These are phyloP conservation scores for Trichoderma pleuroti DNA, from an alignment of 2,329 filamentous ascomycete genomes.

Conservation along the genomic window DNA sequence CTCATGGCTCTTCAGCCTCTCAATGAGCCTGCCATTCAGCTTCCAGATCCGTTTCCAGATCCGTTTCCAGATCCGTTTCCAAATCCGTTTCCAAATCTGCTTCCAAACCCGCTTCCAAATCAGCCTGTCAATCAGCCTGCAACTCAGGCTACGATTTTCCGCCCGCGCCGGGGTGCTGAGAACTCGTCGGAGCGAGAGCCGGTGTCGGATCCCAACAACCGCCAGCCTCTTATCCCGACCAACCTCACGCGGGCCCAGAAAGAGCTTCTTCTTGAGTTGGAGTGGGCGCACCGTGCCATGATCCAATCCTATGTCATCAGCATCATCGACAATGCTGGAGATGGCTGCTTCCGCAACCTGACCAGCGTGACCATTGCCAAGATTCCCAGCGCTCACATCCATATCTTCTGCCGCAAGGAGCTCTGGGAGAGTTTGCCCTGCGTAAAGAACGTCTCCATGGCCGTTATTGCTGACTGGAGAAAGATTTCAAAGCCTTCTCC, in stretches of 20 bases:
- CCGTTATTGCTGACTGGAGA: slow-evolving; percentile 65
- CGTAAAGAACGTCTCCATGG: slow-evolving; percentile 53
- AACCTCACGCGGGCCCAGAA: slow-evolving; percentile 60
- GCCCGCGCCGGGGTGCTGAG: slow-evolving; percentile 9
- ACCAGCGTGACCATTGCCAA: slow-evolving; percentile 61
- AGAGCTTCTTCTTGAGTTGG: slow-evolving; percentile 65
- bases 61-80: no score
- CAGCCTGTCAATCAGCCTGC: not conserved
- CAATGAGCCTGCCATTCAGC: no score
- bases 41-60: no score
- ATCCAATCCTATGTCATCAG: slow-evolving; percentile 64
- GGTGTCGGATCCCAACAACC: slow-evolving; percentile 18
- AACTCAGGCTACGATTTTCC: not conserved
- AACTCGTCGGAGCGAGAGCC: slow-evolving; percentile 22
- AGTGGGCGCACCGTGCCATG: slow-evolving; percentile 67
- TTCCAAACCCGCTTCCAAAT: no score
- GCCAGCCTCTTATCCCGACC: slow-evolving; percentile 46
- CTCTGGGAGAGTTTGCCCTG: slow-evolving; percentile 60
- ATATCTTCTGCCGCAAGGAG: slow-evolving; percentile 51
- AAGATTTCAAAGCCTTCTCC: slow-evolving; percentile 51
- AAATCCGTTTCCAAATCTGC: no score
- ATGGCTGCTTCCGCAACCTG: slow-evolving; percentile 49
- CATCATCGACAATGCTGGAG: slow-evolving; percentile 54
- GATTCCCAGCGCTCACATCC: slow-evolving; percentile 59
- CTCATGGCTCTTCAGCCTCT: no score